These are phyloP conservation scores for Brassica balearica DNA, from an alignment of 441 rosid species.

Conservation along the genomic window DNA sequence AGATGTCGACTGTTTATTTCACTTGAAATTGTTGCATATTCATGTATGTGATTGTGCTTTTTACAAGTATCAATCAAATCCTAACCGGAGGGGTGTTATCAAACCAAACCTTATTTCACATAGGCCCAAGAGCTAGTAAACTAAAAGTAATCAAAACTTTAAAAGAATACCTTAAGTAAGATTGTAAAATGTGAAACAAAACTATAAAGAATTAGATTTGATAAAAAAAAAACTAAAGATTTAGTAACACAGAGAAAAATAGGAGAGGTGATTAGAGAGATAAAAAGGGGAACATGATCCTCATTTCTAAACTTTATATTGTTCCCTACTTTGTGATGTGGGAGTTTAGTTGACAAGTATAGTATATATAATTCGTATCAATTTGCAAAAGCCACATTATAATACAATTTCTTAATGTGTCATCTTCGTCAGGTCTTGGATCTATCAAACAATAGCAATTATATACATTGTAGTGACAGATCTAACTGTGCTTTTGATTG, in stretches of 20 bases:
- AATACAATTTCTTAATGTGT: conserved; percentile 2
- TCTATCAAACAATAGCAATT: conserved; percentile 25
- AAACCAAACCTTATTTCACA: neutral
- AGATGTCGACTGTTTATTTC: conserved; percentile 5
- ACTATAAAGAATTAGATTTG: neutral
- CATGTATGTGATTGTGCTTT: conserved; percentile 10
- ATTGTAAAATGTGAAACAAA: neutral
- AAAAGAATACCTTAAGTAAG: neutral
- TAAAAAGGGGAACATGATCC: neutral
- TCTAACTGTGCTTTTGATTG: conserved; percentile 46
- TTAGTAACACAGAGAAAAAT: neutral
- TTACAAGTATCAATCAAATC: neutral
- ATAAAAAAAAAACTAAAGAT: neutral
- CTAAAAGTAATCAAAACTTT: neutral
- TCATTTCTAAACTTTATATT: neutral
- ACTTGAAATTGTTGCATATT: conserved; percentile 27
- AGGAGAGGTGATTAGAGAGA: conserved; percentile 8
- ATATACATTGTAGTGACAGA: conserved; percentile 17
- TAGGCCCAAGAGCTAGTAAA: neutral
- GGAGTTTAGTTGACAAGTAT: conserved; percentile 8
- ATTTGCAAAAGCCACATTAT: conserved; percentile 26
- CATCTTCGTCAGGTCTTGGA: conserved; percentile 21
- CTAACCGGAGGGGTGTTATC: neutral
- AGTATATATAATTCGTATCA: conserved; percentile 5
- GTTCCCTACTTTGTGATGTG: conserved; percentile 9